Evolutionary conservation across 78 protist genomes (phyloP), one percentile per base, ranked within the genome.

Genomic region (Dictyostelium capitatum): DNA sequence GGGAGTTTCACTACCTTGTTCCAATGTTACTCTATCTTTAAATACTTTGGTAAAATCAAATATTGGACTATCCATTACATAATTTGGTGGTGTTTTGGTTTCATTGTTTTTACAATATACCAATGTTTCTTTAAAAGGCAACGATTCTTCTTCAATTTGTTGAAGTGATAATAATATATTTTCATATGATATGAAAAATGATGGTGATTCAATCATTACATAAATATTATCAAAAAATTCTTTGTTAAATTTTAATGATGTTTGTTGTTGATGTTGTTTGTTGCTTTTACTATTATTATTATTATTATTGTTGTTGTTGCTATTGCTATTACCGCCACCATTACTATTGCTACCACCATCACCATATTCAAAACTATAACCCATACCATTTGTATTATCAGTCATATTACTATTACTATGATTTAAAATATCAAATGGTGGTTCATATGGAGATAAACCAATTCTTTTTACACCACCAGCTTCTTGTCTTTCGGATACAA

Each of bases 51-150:
- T 2, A 28, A 72, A 91, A 25, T 79, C 37, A 14, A 82, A 62
- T 1, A 30, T 6, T 28, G 87, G 89, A 57, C 47, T 69, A 4
- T 51, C 37, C 6, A 19, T 43, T 12, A 77, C 37, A 32, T 79
- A 92, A 4, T 30, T 53, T 15, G 90, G 90, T 56, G 96, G 91
- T 4, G 47, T 17, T 20, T 59, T 43, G 0, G 62, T 51, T 14
- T 37, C 51, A 10, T 54, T 15, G 4, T 57, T 46, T n/a, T 73
- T 65, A 15, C 83, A 59, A 19, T 79, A 41, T 6, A 93, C 37
- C 19, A 93, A 64, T 47, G 87, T 69, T 10, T 74, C 56, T 32
- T 79, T 56, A 69, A 93, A 93, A 41, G 96, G 96, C 6, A 93
- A 25, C 7, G 17, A 20, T 6, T 73, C 85, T 3, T n/a, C 30